Base-by-base conservation (phyloP, 1,139 yeast genomes). In the Debaryomycetaceae sp. region DNA sequence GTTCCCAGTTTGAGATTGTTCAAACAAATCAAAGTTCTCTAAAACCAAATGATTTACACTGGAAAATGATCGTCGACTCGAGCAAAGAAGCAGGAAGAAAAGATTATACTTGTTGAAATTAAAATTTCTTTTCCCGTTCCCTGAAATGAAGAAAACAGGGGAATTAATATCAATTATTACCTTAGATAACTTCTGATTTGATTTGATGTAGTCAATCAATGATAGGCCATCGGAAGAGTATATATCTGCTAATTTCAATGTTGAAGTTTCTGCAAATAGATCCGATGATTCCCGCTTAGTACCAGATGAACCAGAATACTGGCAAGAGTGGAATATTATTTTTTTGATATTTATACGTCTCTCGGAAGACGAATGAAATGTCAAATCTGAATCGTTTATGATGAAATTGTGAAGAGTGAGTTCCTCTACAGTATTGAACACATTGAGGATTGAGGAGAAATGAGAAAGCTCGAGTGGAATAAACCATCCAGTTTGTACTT, bases 401-500 rank as follows among this genome's bases (percentile, higher is more conserved):
- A 75, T 68, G 49, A 79, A 68, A 48, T 77, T 75, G 34, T 64
- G 61, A 31, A 80, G 56, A 7, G 59, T 58, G 14, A 79, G 55
- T 38, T 71, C 73, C 17, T 67, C 61, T 6, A 79, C 65, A 6
- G 63, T 49, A 26, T 76, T 78, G 50, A 73, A 79, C 6, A 72
- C 66, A 52, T 44, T 67, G 41, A 55, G 61, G 33, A 63, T 63
- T 46, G 54, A 30, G 0, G 63, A 51, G 5, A 64, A 41, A 42
- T 58, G 65, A 19, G 49, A 48, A 31, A 68, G 59, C 43, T 75
- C 67, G 45, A 80, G 60, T 1, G 75, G 71, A 24, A 73, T 63
- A 14, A 70, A 65, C 80, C 80, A 75, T 1, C 79, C 79, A 0
- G 67, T 47, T 43, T 75, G 76, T 0, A 78, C 67, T 14, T 66